Percentiles rank a stretch among this genome's conserved stretches.
Evolutionary conservation across 768 basidiomycete genomes (phyloP).

Genomic region (Rhizopogon roseolus): DNA sequence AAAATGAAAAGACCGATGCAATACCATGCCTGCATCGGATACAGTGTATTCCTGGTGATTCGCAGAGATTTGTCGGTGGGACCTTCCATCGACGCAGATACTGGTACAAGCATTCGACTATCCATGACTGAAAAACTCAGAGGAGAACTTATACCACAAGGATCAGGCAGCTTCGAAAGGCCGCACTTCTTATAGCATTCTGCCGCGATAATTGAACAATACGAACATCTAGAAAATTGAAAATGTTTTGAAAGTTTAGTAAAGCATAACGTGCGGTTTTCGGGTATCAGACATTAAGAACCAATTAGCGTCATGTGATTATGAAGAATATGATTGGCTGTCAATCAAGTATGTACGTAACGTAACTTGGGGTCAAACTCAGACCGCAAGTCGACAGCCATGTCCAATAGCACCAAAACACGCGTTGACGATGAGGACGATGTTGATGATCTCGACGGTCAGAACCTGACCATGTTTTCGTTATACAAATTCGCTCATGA

Average conservation of each 20-base stretch:
- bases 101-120: background rate
- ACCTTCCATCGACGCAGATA: conserved; percentile 11
- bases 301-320: background rate
- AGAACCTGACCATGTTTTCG: background rate
- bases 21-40: conserved; percentile 9
- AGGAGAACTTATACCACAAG: background rate
- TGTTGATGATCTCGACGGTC: conserved; percentile 41
- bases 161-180: background rate
- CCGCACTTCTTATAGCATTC: background rate
- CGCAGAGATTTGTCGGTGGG: conserved; percentile 4
- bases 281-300: too few relatives aligned
- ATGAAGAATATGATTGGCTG: too few relatives aligned
- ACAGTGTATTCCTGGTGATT: conserved; percentile 1
- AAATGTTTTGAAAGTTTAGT: too few relatives aligned
- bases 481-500: conserved; percentile 7
- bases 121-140: background rate
- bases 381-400: background rate
- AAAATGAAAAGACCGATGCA: conserved; percentile 6
- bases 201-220: too few relatives aligned
- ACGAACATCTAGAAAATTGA: too few relatives aligned
- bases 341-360: too few relatives aligned
- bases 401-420: conserved; percentile 11
- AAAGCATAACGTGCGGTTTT: too few relatives aligned
- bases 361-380: too few relatives aligned
- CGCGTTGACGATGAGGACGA: conserved; percentile 32